Conservation (phyloP, 1,284 basidiomycete genomes). For the Puccinia brachypodii region DNA sequence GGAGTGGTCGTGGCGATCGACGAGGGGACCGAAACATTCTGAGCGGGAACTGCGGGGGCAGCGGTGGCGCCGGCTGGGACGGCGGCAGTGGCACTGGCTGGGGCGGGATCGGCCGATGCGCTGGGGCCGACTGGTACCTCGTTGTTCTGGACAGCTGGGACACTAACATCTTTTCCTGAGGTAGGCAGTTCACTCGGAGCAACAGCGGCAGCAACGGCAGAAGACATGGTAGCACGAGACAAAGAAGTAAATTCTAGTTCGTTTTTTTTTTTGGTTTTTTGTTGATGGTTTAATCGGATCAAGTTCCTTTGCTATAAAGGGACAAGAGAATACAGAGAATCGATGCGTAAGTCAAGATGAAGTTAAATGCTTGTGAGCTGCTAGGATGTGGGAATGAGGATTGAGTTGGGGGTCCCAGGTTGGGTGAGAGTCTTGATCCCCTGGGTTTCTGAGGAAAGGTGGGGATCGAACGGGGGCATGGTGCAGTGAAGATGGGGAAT, state of each 20-base stretch:
- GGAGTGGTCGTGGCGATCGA: constrained; percentile 41
- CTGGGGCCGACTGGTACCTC: constrained; percentile 28
- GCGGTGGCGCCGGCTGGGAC: constrained; percentile 49
- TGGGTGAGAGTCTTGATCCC: neutral
- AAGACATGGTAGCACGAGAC: constrained; percentile 41
- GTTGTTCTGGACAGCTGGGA: constrained; percentile 27
- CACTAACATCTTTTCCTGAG: constrained; percentile 49
- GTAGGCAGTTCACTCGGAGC: constrained; percentile 50
- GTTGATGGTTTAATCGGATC: neutral
- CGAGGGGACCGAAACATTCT: constrained; percentile 48
- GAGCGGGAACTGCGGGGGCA: constrained; percentile 48
- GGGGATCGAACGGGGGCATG: neutral
- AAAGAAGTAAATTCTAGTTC: neutral
- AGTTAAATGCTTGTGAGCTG: neutral
- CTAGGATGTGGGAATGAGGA: neutral
- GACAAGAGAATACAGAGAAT: neutral
- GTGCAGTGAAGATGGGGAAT: neutral
- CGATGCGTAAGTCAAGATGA: neutral
- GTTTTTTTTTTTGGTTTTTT: neutral
- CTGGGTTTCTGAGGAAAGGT: too few species aligned
- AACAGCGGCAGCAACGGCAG: constrained; percentile 53
- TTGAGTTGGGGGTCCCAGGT: neutral
- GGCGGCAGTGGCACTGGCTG: constrained; percentile 37
- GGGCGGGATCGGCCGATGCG: constrained; percentile 20
- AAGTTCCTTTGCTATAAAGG: neutral